These are phyloP conservation scores for Nothophytophthora sp. DNA, from an alignment of 352 stramenopile genomes.

Conservation along the genomic window DNA sequence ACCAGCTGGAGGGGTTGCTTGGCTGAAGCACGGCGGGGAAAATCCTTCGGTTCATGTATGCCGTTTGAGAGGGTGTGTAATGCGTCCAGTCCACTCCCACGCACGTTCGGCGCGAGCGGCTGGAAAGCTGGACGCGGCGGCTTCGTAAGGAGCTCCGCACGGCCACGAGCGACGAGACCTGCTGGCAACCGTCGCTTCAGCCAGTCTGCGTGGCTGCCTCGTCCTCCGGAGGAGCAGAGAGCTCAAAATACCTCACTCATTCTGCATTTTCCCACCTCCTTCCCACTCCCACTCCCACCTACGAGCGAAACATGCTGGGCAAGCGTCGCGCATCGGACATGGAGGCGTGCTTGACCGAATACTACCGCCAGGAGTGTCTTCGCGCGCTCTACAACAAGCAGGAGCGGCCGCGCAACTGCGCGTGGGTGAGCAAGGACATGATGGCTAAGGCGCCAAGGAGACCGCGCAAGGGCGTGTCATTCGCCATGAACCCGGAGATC, in stretches of 20 bases:
- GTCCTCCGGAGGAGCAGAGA: constrained; percentile 5
- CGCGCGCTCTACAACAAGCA: constrained; percentile 75
- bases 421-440: constrained; percentile 53
- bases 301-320: constrained; percentile 47
- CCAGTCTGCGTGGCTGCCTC: constrained; percentile 18
- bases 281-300: constrained; percentile 25
- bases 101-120: constrained; percentile 45
- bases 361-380: constrained; percentile 82
- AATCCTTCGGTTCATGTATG: constrained; percentile 20
- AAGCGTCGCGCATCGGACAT: constrained; percentile 75
- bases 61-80: constrained; percentile 1
- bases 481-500: constrained; percentile 57
- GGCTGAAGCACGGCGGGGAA: constrained; percentile 8
- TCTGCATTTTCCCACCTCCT: constrained; percentile 37
- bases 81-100: constrained; percentile 14
- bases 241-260: constrained; percentile 29
- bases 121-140: constrained; percentile 41
- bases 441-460: constrained; percentile 35
- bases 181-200: constrained; percentile 4
- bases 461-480: constrained; percentile 68
- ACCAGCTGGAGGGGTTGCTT: constrained; percentile 4
- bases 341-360: constrained; percentile 78
- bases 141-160: neutral
- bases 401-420: constrained; percentile 38
- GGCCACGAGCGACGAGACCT: constrained; percentile 40